Evolutionary conservation across 2,329 filamentous ascomycete species (phyloP), one percentile per base, ranked within the genome.

Genomic region (Pseudocercospora fuligena): DNA sequence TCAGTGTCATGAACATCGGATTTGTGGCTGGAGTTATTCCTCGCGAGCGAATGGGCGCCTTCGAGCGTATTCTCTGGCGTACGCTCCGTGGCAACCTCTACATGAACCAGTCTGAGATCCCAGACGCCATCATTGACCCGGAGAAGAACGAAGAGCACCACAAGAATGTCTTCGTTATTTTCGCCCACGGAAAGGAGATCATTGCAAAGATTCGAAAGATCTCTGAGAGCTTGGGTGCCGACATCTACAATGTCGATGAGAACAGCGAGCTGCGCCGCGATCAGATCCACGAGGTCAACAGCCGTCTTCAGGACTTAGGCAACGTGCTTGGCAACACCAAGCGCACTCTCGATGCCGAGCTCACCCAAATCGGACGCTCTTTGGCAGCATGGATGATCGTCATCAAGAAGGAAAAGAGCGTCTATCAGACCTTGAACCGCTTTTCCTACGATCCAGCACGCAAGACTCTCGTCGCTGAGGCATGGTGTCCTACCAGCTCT

Each of bases 151-250:
- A 98, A 82, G 86, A 92, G 70, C 87, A 96, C 74, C 89, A 91
- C 84, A 99, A 99, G 89, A 99, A 97, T 74, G 95, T 99, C 64
- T 99, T 99, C 77, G 94, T 99, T 77, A 99, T 99, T 80, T 99
- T 99, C 75, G 95, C 95, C 12, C 95, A 99, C 77, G 95, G 95
- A 78, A 97, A 97, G 82, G 94, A 98, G 81, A 97, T 99, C 73
- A 89, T 99, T 75, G 92, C 94, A 77, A 99, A 99, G 88, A 98
- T 99, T 78, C 90, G 95, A 77, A 98, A 97, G 87, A 98, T 99
- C 68, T 98, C 94, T 1, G 95, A 99, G 82, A 97, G 94, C 8
- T 90, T 99, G 81, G 92, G 94, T 68, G 95, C 96, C 64, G 93
- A 97, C 77, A 87, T 98, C 68, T 99, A 99, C 85, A 93, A 90